Evolutionary conservation across 169 alveolate genomes (phyloP).

Genomic region (Eimeria tenella): DNA sequence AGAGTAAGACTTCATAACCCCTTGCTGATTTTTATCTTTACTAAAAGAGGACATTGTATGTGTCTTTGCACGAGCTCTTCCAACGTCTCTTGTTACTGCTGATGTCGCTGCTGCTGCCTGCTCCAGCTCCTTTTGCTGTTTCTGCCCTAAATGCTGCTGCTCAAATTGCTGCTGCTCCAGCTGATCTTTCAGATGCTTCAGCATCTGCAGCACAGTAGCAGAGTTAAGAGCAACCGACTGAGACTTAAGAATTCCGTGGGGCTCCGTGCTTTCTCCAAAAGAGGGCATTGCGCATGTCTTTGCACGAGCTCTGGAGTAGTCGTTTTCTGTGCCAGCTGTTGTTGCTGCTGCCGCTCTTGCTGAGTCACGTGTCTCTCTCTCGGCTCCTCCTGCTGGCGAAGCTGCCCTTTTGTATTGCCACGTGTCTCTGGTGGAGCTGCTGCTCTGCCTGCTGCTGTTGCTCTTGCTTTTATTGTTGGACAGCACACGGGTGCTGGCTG

Average conservation of each 20-base stretch:
- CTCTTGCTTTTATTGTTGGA: not conserved
- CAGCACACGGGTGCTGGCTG: conserved; percentile 12
- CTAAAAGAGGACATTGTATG: too few relatives aligned
- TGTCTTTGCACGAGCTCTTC: too few relatives aligned
- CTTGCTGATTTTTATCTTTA: too few relatives aligned
- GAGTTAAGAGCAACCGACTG: not conserved
- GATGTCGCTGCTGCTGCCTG: not conserved
- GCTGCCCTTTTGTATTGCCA: not conserved
- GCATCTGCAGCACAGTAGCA: not conserved
- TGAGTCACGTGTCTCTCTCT: not conserved
- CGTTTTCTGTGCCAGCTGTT: not conserved
- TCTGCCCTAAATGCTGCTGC: not conserved
- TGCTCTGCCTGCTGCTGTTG: not conserved
- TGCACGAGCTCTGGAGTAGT: not conserved
- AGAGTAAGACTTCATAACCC: too few relatives aligned
- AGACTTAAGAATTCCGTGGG: not conserved
- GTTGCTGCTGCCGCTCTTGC: conserved; percentile 20
- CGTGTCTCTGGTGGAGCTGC: not conserved
- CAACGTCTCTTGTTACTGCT: not conserved
- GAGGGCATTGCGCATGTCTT: not conserved
- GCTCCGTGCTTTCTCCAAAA: too few relatives aligned
- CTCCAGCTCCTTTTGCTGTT: not conserved
- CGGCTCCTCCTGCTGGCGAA: not conserved
- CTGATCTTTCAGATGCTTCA: not conserved
- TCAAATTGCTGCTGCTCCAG: not conserved